These are phyloP conservation scores for Aquilaria sinensis DNA, from an alignment of 345 rosid species.

Conservation along the genomic window DNA sequence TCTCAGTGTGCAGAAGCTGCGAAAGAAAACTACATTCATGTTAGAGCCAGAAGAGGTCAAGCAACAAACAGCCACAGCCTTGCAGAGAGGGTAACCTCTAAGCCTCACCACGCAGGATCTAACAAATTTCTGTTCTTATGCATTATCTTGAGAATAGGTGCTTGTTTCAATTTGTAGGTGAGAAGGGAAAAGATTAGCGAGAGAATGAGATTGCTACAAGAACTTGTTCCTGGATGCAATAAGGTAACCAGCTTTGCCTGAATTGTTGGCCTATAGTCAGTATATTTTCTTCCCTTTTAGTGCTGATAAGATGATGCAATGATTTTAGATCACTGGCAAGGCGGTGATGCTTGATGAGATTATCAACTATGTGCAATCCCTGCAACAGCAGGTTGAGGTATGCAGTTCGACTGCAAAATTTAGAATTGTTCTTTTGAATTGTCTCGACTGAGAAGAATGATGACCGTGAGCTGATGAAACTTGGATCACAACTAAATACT, in stretches of 20 bases:
- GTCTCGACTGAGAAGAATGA: background rate
- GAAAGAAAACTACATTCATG: conserved; percentile 78
- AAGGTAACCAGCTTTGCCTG: conserved; percentile 41
- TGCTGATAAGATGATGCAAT: conserved; percentile 16
- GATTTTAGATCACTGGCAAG: conserved; percentile 83
- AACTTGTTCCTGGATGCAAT: conserved; percentile 96
- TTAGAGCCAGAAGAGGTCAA: conserved; percentile 94
- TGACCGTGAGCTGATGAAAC: background rate
- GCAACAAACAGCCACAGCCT: conserved; percentile 98
- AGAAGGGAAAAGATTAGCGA: conserved; percentile 97
- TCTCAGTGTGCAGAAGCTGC: conserved; percentile 60
- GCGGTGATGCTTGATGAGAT: conserved; percentile 99
- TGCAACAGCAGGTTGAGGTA: conserved; percentile 99
- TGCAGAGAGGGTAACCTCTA: conserved; percentile 79
- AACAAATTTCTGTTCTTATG: background rate
- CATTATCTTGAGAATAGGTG: conserved; percentile 6
- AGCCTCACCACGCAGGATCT: background rate
- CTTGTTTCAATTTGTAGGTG: conserved; percentile 41
- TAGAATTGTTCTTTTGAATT: background rate
- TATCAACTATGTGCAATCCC: conserved; percentile 92
- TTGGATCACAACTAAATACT: too few species aligned
- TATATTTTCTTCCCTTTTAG: background rate
- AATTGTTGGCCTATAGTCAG: background rate
- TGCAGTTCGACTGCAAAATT: conserved; percentile 2
- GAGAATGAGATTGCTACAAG: conserved; percentile 95